These are phyloP conservation scores for Diaporthe sp. DNA, from an alignment of 2,329 filamentous ascomycete species.

Conservation along the genomic window DNA sequence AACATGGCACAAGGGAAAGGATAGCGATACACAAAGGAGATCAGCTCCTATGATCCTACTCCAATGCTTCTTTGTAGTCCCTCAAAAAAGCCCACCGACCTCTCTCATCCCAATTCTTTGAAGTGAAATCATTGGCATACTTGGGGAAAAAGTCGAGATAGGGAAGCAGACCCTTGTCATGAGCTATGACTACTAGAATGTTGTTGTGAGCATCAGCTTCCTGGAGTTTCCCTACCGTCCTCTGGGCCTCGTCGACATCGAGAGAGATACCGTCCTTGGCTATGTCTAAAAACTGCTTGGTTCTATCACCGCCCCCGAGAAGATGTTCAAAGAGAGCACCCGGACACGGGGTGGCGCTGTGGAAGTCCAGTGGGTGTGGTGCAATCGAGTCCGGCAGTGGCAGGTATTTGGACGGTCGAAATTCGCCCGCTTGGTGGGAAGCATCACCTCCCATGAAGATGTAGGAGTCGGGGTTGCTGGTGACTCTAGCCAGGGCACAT, in stretches of 20 bases:
- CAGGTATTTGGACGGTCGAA: constrained; percentile 52
- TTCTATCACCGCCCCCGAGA: constrained; percentile 49
- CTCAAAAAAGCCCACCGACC: constrained; percentile 64
- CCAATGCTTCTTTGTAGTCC: constrained; percentile 61
- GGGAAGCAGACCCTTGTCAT: constrained; percentile 59
- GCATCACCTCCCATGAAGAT: constrained; percentile 60
- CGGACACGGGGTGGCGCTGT: constrained; percentile 53
- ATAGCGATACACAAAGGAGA: background rate
- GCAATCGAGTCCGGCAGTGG: constrained; percentile 51
- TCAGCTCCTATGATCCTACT: constrained; percentile 8
- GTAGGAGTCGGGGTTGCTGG: constrained; percentile 51
- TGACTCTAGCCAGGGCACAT: constrained; percentile 57
- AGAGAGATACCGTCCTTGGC: constrained; percentile 43
- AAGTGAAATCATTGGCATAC: constrained; percentile 60
- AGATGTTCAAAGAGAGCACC: constrained; percentile 56
- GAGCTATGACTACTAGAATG: constrained; percentile 61
- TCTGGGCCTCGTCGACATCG: constrained; percentile 51
- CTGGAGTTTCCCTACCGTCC: constrained; percentile 60
- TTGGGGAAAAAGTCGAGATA: constrained; percentile 65
- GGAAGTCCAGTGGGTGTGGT: constrained; percentile 55
- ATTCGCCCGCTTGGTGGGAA: constrained; percentile 56
- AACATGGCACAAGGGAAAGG: background rate
- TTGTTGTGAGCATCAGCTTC: constrained; percentile 60
- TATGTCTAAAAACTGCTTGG: constrained; percentile 50
- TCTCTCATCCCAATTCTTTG: constrained; percentile 61